These are phyloP conservation scores for Metarhizium rileyi DNA, from an alignment of 2,329 filamentous ascomycete genomes.

Conservation along the genomic window DNA sequence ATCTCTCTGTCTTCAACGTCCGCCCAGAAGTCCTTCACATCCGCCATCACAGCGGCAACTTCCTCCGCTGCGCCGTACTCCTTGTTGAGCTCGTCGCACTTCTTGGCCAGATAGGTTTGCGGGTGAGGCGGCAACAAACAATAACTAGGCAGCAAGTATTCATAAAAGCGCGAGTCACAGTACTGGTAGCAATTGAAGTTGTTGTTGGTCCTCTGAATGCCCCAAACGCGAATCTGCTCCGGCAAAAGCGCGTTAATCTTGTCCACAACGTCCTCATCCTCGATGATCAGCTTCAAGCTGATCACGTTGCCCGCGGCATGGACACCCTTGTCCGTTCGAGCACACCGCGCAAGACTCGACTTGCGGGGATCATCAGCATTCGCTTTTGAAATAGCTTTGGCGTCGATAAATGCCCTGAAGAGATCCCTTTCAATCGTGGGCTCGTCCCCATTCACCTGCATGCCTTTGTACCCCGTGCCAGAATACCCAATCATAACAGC, in stretches of 20 bases:
- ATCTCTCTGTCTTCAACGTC: slow-evolving; percentile 73
- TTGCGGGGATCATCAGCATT: slow-evolving; percentile 97
- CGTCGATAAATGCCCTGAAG: slow-evolving; percentile 82
- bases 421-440: slow-evolving; percentile 95
- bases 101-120: slow-evolving; percentile 73
- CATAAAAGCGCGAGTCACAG: slow-evolving; percentile 93
- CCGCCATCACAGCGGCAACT: slow-evolving; percentile 59
- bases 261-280: slow-evolving; percentile 76
- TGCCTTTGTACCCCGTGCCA: slow-evolving; percentile 91
- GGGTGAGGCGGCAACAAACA: slow-evolving; percentile 88
- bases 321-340: slow-evolving; percentile 93
- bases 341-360: slow-evolving; percentile 86
- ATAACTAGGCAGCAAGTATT: slow-evolving; percentile 92
- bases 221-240: slow-evolving; percentile 90
- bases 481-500: slow-evolving; percentile 93
- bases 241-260: slow-evolving; percentile 85
- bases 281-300: slow-evolving; percentile 89
- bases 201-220: slow-evolving; percentile 79
- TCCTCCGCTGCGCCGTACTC: slow-evolving; percentile 62
- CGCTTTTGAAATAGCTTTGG: slow-evolving; percentile 89
- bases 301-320: slow-evolving; percentile 94
- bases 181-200: slow-evolving; percentile 91
- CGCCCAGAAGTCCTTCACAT: slow-evolving; percentile 74
- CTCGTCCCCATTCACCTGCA: slow-evolving; percentile 77
- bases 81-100: slow-evolving; percentile 68